phyloP scores from a whole-genome alignment of 1,139 yeast genomes.

The Debaryomycetaceae sp. region DNA sequence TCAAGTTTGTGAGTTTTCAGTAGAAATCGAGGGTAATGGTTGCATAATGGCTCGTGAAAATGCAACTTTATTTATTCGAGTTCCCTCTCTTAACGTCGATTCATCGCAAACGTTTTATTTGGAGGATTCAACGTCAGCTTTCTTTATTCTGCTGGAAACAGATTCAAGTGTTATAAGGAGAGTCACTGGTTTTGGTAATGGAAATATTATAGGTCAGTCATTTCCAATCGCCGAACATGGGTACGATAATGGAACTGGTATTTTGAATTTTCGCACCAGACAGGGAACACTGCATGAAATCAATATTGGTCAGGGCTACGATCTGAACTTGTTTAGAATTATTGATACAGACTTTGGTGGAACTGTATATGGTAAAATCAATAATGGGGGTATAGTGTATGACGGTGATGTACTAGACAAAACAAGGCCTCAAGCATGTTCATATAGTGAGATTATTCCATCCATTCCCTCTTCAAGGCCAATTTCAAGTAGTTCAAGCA shows the following conservation, averaged over 20 bases:
- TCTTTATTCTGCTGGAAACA: conserved; percentile 15
- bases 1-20: conserved; percentile 15
- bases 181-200: conserved; percentile 30
- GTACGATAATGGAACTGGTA: conserved; percentile 5
- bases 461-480: not conserved
- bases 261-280: conserved; percentile 4
- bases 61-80: conserved; percentile 10
- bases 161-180: conserved; percentile 6
- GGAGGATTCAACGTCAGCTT: conserved; percentile 16
- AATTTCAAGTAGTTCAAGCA: not conserved
- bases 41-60: conserved; percentile 9
- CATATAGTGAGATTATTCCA: conserved; percentile 8
- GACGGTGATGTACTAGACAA: conserved; percentile 16
- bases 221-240: conserved; percentile 9
- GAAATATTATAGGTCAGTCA: conserved; percentile 22
- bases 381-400: conserved; percentile 17
- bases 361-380: conserved; percentile 14
- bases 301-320: conserved; percentile 22
- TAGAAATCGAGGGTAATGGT: conserved; percentile 17
- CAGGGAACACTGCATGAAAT: conserved; percentile 9
- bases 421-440: conserved; percentile 13
- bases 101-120: conserved; percentile 21
- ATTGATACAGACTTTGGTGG: conserved; percentile 3
- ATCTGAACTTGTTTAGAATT: conserved; percentile 5
- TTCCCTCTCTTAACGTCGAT: conserved; percentile 15